Percentiles rank a stretch among this genome's conserved stretches.
These are phyloP conservation scores for Trichosporon ovoides DNA, from an alignment of 1,284 basidiomycete genomes.

Conservation along the genomic window DNA sequence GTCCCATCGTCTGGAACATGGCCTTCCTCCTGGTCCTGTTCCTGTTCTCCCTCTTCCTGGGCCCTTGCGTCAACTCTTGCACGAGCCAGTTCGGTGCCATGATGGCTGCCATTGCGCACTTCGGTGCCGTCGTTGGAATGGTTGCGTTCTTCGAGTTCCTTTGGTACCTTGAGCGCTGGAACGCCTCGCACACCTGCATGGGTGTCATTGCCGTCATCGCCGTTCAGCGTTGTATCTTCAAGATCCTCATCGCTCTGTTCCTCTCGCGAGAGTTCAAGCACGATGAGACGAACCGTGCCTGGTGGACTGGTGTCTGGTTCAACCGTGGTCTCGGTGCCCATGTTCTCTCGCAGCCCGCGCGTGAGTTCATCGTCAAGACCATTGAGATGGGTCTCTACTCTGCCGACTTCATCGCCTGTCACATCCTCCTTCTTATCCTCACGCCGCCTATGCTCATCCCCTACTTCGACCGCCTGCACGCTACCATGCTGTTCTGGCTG, in stretches of 20 bases:
- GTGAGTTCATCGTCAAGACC: slow-evolving; percentile 93
- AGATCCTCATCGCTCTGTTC: slow-evolving; percentile 85
- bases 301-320: slow-evolving; percentile 96
- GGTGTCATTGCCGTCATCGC: slow-evolving; percentile 80
- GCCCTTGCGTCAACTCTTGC: slow-evolving; percentile 71
- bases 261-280: slow-evolving; percentile 94
- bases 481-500: slow-evolving; percentile 68
- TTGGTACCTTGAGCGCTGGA: slow-evolving; percentile 93
- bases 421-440: slow-evolving; percentile 65
- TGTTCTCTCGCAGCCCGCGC: slow-evolving; percentile 86
- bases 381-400: slow-evolving; percentile 93
- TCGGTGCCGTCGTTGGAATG: slow-evolving; percentile 72
- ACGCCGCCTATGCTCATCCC: slow-evolving; percentile 78
- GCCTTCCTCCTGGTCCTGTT: slow-evolving; percentile 79
- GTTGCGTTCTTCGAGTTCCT: slow-evolving; percentile 89
- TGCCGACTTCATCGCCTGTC: slow-evolving; percentile 60
- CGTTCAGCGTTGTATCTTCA: slow-evolving; percentile 85
- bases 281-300: slow-evolving; percentile 92
- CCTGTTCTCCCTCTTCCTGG: slow-evolving; percentile 84
- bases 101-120: slow-evolving; percentile 82
- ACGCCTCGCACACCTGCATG: slow-evolving; percentile 84
- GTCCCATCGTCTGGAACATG: slow-evolving; percentile 94
- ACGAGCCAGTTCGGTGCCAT: slow-evolving; percentile 81
- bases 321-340: slow-evolving; percentile 80
- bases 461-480: slow-evolving; percentile 78